phyloP scores from a whole-genome alignment of 495 filamentous ascomycete genomes.

The Penicillium nucicola region DNA sequence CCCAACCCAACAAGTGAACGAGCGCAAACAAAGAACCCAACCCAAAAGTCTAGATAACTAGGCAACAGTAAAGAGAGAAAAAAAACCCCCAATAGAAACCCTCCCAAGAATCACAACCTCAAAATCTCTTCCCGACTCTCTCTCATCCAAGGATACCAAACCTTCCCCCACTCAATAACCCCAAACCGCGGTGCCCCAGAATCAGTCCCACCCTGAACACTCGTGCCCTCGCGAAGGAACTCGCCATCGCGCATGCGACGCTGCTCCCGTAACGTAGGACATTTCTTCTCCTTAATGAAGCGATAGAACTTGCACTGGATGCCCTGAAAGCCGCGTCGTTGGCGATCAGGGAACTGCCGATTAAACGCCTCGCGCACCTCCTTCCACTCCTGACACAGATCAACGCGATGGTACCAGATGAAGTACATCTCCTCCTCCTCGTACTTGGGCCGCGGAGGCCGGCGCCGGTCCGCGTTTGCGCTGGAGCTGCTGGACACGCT shows the following conservation, averaged over 20 bases:
- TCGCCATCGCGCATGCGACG: slow-evolving; percentile 44
- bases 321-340: slow-evolving; percentile 45
- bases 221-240: slow-evolving; percentile 33
- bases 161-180: not conserved
- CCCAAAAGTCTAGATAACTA: too few species aligned
- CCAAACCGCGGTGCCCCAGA: slow-evolving; percentile 2
- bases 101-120: slow-evolving; percentile 29
- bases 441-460: slow-evolving; percentile 47
- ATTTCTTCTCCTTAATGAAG: slow-evolving; percentile 47
- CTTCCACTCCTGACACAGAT: slow-evolving; percentile 50
- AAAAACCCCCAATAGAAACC: slow-evolving; percentile 30
- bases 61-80: slow-evolving; percentile 3
- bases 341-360: slow-evolving; percentile 43
- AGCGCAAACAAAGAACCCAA: too few species aligned
- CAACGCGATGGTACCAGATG: slow-evolving; percentile 56
- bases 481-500: slow-evolving; percentile 35
- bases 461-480: slow-evolving; percentile 38
- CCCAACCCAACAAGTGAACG: too few species aligned
- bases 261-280: slow-evolving; percentile 44
- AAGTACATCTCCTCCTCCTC: slow-evolving; percentile 53
- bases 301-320: slow-evolving; percentile 57
- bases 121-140: slow-evolving; percentile 9
- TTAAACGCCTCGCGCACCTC: slow-evolving; percentile 50
- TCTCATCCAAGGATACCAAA: slow-evolving; percentile 14
- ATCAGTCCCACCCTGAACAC: not conserved